Evolutionary conservation across 768 basidiomycete genomes (phyloP), one percentile per base, ranked within the genome.

Genomic region (Lanmaoa pseudosensibilis): DNA sequence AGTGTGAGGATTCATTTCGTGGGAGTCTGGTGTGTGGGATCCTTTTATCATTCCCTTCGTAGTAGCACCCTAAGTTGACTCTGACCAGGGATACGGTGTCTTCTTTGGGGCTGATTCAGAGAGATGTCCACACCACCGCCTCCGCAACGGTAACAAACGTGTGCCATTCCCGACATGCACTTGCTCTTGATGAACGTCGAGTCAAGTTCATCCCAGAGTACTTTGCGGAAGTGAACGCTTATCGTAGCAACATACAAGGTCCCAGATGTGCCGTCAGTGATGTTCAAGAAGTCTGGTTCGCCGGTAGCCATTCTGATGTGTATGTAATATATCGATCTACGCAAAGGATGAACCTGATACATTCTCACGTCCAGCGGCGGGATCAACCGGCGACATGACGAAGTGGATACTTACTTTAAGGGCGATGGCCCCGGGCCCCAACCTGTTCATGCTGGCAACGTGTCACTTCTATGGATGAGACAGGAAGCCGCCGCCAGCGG

Each of bases 1-100:
- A 36, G 58, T 23, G 67, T 70, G 21, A 38, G 59, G 19, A 58
- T 73, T 0, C 73, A 74, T 52, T 74, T 72, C 41, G 47, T 72
- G 6, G 73, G 73, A 6, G 70, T 59, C 16, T 74, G 73, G 73
- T 74, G 50, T 9, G 33, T 18, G 16, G 8, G 37, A 21, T 27
- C 9, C 32, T n/a, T 38, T 11, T n/a, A 18, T 48, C n/a, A 6
- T 50, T 21, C 8, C n/a, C 39, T 43, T 15, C 23, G 10, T 34
- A 16, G 13, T n/a, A n/a, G n/a, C 11, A 36, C 5, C 15, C n/a
- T 37, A 18, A 16, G 13, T 41, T 50, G 19, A 50, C 16, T 38
- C 32, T 25, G 34, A 8, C 15, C 27, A 55, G 61, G 61, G 61
- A 62, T 10, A 62, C 58, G 1, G 61, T 62, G 8, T 60, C 58